phyloP scores from a whole-genome alignment of 352 stramenopile genomes.

The Pythium pyrilobum region DNA sequence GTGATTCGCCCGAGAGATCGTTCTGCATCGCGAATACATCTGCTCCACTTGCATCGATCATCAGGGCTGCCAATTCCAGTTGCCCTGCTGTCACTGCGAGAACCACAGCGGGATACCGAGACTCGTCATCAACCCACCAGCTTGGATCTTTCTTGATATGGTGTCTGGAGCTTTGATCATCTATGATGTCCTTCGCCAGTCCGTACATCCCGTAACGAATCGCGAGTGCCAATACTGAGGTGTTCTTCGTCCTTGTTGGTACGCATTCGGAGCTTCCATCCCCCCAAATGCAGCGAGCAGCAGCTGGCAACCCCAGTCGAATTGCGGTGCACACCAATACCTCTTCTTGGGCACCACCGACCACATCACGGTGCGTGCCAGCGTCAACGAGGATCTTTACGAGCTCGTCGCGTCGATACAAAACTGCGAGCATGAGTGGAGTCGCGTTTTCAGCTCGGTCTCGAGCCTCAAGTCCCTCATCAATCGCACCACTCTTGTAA shows the following conservation, averaged over 20 bases:
- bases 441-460: conserved; percentile 48
- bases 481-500: neutral
- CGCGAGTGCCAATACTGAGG: conserved; percentile 29
- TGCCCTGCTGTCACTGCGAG: conserved; percentile 53
- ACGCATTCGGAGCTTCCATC: too few species aligned
- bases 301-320: neutral
- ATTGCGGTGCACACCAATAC: neutral
- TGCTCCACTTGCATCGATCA: conserved; percentile 31
- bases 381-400: conserved; percentile 32
- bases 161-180: neutral
- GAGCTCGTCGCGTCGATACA: conserved; percentile 45
- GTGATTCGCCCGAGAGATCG: neutral
- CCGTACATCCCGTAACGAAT: conserved; percentile 61
- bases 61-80: conserved; percentile 47
- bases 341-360: too few species aligned
- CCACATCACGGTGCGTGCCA: neutral
- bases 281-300: neutral
- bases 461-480: conserved; percentile 6
- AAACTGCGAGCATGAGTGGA: conserved; percentile 51
- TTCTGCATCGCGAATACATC: neutral
- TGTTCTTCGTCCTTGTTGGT: neutral
- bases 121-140: conserved; percentile 47
- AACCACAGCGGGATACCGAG: conserved; percentile 31
- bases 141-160: neutral
- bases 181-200: conserved; percentile 24